Percentiles rank a stretch among this genome's conserved stretches.
These are phyloP conservation scores for Blepharisma japonicum DNA, from an alignment of 73 alveolate genomes.

Conservation along the genomic window DNA sequence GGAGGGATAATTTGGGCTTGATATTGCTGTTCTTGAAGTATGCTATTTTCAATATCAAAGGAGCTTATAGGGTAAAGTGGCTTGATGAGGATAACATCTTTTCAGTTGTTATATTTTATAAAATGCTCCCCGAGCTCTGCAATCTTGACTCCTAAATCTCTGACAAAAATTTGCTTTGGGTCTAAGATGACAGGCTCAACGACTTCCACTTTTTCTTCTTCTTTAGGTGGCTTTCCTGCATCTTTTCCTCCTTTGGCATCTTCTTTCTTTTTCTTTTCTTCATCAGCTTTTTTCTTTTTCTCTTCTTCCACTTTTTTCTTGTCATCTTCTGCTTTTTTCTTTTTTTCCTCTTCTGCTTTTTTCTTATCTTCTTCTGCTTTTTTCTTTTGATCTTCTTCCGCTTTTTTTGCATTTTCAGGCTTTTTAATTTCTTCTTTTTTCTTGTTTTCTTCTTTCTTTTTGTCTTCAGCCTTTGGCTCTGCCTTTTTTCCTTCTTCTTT, in stretches of 20 bases:
- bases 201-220: conserved; percentile 29
- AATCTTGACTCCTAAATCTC: neutral
- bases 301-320: conserved; percentile 1
- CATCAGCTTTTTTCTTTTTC: neutral
- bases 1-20: neutral
- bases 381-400: neutral
- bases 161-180: conserved; percentile 11
- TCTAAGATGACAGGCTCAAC: neutral
- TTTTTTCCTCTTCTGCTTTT: neutral
- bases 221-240: conserved; percentile 7
- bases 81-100: neutral
- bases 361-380: neutral
- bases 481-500: neutral
- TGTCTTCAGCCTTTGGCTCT: neutral
- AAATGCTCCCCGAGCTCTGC: neutral
- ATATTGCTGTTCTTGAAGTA: neutral
- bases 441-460: neutral
- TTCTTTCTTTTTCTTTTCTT: conserved; percentile 18
- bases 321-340: neutral
- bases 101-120: conserved; percentile 19
- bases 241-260: conserved; percentile 25
- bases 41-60: neutral
- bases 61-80: neutral
- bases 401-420: neutral
- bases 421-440: neutral